Evolutionary conservation across 2,329 filamentous ascomycete genomes (phyloP).

Genomic region (Pseudocercospora vitis): DNA sequence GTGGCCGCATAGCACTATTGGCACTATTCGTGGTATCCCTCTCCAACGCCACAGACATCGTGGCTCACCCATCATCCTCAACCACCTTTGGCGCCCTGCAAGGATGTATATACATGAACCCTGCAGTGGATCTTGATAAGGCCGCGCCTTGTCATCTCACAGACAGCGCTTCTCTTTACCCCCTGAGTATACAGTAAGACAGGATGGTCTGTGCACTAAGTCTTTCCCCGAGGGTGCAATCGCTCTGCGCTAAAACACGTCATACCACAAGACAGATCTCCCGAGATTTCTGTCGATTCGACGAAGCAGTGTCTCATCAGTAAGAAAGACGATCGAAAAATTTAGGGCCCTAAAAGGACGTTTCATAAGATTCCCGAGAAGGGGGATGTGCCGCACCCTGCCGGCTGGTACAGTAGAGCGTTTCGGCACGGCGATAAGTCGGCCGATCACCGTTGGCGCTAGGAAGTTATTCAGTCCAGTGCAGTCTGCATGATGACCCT

Average conservation of each 20-base stretch:
- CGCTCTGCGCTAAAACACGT: too few species aligned
- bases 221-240: too few species aligned
- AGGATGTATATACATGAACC: not conserved
- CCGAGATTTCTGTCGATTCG: too few species aligned
- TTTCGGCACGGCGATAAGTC: slow-evolving; percentile 1
- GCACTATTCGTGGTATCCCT: not conserved
- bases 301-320: too few species aligned
- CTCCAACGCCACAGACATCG: not conserved
- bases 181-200: too few species aligned
- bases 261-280: too few species aligned
- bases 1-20: not conserved
- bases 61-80: not conserved
- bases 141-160: too few species aligned
- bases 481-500: not conserved
- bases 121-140: not conserved
- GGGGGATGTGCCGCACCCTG: not conserved
- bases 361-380: not conserved
- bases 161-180: too few species aligned
- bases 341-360: too few species aligned
- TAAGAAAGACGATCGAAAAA: too few species aligned
- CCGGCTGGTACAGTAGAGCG: not conserved
- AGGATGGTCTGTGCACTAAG: too few species aligned
- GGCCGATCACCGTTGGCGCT: not conserved
- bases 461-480: not conserved
- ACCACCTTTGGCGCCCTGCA: not conserved